Evolutionary conservation across 345 rosid species (phyloP).

Genomic region (Eutrema japonicum): DNA sequence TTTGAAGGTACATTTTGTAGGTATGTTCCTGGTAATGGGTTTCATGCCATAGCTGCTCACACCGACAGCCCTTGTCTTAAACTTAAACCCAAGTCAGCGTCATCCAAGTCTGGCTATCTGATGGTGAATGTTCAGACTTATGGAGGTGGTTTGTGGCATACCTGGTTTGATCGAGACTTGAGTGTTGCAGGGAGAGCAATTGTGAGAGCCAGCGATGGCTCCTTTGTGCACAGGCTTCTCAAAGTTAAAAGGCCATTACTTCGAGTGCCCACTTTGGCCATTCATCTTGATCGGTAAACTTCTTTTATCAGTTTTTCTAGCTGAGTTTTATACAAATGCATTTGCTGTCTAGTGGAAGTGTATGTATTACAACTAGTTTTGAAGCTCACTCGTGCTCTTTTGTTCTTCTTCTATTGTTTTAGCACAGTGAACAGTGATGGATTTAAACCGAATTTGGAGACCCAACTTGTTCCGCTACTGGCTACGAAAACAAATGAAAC

Average conservation of each 20-base stretch:
- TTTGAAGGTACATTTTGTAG: conserved; percentile 51
- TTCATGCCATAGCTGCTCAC: conserved; percentile 91
- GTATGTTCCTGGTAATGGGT: conserved; percentile 78
- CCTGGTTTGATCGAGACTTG: conserved; percentile 97
- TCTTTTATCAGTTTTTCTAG: not conserved
- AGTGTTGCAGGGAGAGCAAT: conserved; percentile 95
- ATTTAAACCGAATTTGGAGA: conserved; percentile 91
- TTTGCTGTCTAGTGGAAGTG: not conserved
- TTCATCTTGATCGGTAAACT: conserved; percentile 81
- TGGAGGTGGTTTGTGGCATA: conserved; percentile 97
- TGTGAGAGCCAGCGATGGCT: conserved; percentile 67
- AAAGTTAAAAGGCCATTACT: conserved; percentile 83
- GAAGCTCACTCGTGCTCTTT: conserved; percentile 33
- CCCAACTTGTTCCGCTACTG: conserved; percentile 78
- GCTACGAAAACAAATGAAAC: conserved; percentile 66
- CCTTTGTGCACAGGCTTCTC: conserved; percentile 77
- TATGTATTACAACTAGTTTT: not conserved
- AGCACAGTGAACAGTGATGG: conserved; percentile 93
- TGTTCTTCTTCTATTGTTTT: conserved; percentile 47
- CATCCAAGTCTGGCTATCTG: conserved; percentile 77
- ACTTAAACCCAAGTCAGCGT: conserved; percentile 89
- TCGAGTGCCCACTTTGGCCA: conserved; percentile 86
- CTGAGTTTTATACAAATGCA: not conserved
- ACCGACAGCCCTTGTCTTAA: conserved; percentile 96
- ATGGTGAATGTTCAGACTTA: conserved; percentile 96